phyloP scores from a whole-genome alignment of 2,329 filamentous ascomycete genomes.

The Verticillium longisporum region DNA sequence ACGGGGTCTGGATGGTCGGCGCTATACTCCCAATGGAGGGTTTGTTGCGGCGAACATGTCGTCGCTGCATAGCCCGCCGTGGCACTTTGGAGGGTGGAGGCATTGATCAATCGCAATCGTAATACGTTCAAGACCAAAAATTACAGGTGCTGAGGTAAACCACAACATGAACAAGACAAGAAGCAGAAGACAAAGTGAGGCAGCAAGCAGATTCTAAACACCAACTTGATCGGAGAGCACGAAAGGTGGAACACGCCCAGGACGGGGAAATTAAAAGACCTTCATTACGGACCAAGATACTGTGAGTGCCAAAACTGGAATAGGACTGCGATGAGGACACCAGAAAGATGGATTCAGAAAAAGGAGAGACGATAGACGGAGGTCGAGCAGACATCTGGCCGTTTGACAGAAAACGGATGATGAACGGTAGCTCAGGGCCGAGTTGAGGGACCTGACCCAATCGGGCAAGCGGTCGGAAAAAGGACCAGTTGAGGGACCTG shows the following conservation, averaged over 20 bases:
- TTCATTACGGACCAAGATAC: not conserved
- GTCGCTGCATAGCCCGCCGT: not conserved
- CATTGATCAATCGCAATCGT: not conserved
- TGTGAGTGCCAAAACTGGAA: not conserved
- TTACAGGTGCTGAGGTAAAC: not conserved
- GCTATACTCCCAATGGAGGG: not conserved
- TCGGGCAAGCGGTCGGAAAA: not conserved
- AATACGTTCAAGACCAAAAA: not conserved
- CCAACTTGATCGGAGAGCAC: not conserved
- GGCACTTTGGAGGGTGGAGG: not conserved
- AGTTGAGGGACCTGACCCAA: slow-evolving; percentile 1
- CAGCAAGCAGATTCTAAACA: not conserved
- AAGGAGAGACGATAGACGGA: not conserved
- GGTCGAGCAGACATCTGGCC: not conserved
- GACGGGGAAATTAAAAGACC: not conserved
- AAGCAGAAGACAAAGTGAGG: not conserved
- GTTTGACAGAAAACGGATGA: not conserved
- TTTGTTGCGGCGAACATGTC: not conserved
- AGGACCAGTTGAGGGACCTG: not conserved
- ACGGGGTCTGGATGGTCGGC: not conserved
- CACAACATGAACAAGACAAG: not conserved
- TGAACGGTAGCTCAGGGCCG: slow-evolving; percentile 1
- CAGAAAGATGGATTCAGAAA: not conserved
- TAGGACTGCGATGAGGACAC: not conserved
- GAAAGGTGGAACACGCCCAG: not conserved